Evolutionary conservation across 805 yeast genomes (phyloP).

Genomic region (Candida maesae): DNA sequence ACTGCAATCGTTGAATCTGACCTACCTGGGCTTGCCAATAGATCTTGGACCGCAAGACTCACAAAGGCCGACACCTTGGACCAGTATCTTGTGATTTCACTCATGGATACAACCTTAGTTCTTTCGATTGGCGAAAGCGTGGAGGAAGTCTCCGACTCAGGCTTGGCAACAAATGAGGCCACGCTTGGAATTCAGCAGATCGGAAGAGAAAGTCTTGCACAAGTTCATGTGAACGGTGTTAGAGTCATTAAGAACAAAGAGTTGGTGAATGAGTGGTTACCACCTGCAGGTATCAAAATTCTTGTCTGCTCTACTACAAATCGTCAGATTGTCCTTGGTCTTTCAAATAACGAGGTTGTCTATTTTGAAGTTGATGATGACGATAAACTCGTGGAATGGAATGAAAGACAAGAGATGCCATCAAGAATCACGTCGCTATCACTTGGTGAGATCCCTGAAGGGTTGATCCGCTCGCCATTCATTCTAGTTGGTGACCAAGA

Average conservation of each 20-base stretch:
- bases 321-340: conserved; percentile 64
- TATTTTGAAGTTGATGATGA: conserved; percentile 76
- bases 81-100: conserved; percentile 61
- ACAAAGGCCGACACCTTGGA: conserved; percentile 45
- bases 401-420: conserved; percentile 52
- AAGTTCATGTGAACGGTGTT: conserved; percentile 68
- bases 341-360: conserved; percentile 70
- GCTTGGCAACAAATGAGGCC: conserved; percentile 48
- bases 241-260: conserved; percentile 43
- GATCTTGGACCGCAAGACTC: conserved; percentile 61
- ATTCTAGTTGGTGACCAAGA: conserved; percentile 74
- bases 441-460: conserved; percentile 45
- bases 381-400: conserved; percentile 68
- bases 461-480: conserved; percentile 46
- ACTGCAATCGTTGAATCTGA: conserved; percentile 69
- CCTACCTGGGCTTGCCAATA: conserved; percentile 60
- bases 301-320: conserved; percentile 57
- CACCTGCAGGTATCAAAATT: conserved; percentile 73
- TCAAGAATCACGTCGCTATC: conserved; percentile 45
- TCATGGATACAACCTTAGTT: conserved; percentile 64
- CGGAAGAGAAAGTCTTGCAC: conserved; percentile 61
- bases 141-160: conserved; percentile 68
- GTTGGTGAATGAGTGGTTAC: conserved; percentile 59
- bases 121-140: conserved; percentile 76
- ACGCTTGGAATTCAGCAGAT: conserved; percentile 71